A percentile compares a stretch with the other conserved stretches of the same genome.
Evolutionary conservation across 108 stramenopile species (phyloP).

Genomic region (Fragilaria crotonensis): DNA sequence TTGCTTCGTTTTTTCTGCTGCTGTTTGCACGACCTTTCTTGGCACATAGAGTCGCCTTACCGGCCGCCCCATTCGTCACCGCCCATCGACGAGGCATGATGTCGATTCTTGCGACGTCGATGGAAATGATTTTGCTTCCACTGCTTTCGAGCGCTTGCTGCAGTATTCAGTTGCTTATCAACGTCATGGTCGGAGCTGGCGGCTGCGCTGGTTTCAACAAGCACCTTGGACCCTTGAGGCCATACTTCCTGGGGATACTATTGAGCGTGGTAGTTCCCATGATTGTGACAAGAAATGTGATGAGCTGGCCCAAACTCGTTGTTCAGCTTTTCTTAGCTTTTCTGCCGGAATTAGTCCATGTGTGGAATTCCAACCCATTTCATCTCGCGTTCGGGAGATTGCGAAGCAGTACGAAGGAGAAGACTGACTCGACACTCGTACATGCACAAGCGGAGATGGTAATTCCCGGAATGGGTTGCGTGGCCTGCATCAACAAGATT

Average conservation of each 20-base stretch:
- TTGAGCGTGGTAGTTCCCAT: conserved; percentile 6
- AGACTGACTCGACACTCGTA: not conserved
- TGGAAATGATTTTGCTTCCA: conserved; percentile 36
- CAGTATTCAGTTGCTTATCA: conserved; percentile 63
- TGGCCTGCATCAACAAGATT: conserved; percentile 78
- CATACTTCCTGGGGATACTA: conserved; percentile 34
- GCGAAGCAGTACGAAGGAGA: too few relatives aligned
- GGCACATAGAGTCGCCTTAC: too few relatives aligned
- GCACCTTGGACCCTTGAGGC: conserved; percentile 56
- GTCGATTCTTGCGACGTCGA: conserved; percentile 4
- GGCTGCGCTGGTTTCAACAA: conserved; percentile 86
- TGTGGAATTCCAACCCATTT: conserved; percentile 38
- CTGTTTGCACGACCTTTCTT: too few relatives aligned
- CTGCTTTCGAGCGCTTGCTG: conserved; percentile 73
- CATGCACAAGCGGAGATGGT: conserved; percentile 17
- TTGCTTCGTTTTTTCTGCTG: too few relatives aligned
- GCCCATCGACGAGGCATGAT: too few relatives aligned
- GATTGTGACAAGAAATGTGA: too few relatives aligned
- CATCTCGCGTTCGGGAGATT: too few relatives aligned
- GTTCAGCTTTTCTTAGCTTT: conserved; percentile 30
- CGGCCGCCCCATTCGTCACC: too few relatives aligned
- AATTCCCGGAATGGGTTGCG: conserved; percentile 82
- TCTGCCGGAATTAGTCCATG: conserved; percentile 57
- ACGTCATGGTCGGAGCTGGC: conserved; percentile 44
- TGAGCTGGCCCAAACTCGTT: conserved; percentile 13